A percentile compares a stretch with the other conserved stretches of the same genome.
Evolutionary conservation across 495 filamentous ascomycete species (phyloP).

Genomic region (Hyaloscypha bicolor): DNA sequence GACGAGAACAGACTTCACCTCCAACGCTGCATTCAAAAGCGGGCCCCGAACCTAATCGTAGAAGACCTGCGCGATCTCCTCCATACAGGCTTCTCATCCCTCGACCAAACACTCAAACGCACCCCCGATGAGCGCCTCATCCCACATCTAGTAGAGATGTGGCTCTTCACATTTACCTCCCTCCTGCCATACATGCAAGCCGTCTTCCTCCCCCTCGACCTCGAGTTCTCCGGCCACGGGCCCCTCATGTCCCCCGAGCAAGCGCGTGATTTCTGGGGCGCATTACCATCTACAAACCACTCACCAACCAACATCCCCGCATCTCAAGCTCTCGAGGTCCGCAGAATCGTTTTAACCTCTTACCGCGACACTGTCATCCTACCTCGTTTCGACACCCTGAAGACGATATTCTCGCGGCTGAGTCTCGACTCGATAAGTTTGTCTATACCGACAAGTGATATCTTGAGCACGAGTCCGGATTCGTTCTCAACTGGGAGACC

Average conservation of each 20-base stretch:
- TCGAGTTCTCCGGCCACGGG: conserved; percentile 88
- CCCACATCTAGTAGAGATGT: conserved; percentile 86
- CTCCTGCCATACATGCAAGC: conserved; percentile 95
- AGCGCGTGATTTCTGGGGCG: conserved; percentile 86
- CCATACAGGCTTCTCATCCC: conserved; percentile 75
- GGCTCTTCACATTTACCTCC: conserved; percentile 86
- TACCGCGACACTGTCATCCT: conserved; percentile 90
- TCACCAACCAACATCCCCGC: conserved; percentile 34
- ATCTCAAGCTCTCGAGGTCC: conserved; percentile 70
- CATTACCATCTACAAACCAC: conserved; percentile 36
- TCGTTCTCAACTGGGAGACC: conserved; percentile 49
- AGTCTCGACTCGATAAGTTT: conserved; percentile 61
- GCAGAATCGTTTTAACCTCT: conserved; percentile 82
- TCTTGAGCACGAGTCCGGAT: conserved; percentile 31
- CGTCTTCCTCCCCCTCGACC: conserved; percentile 90
- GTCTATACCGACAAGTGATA: conserved; percentile 15
- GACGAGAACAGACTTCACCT: conserved; percentile 58
- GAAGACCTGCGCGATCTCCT: conserved; percentile 82
- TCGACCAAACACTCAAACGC: conserved; percentile 79
- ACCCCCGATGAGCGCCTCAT: conserved; percentile 83
- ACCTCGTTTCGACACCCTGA: conserved; percentile 80
- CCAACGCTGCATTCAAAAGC: conserved; percentile 72
- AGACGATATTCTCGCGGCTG: conserved; percentile 87
- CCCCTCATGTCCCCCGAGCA: conserved; percentile 73
- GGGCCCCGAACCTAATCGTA: conserved; percentile 66